Base-by-base conservation (phyloP, 768 basidiomycete genomes). In the Hygrocybe punicea region DNA sequence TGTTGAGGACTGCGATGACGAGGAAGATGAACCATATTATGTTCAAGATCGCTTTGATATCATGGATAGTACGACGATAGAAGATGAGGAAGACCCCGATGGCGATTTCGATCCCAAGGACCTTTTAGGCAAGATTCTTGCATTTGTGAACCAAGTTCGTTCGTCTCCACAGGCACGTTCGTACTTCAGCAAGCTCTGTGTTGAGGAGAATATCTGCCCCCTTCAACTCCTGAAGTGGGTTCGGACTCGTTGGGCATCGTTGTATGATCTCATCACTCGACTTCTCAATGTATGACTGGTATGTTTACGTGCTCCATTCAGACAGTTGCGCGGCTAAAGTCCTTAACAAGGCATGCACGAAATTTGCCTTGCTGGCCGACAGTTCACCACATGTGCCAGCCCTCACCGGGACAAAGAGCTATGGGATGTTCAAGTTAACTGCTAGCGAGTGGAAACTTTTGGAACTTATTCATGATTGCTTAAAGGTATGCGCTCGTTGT, bases 171-270 rank as follows among this genome's bases (percentile, higher is more conserved):
- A 69, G 51, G 66, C 69, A 47, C 62, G 58, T 25, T 61, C 61
- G 9, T 70, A 63, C 56, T 67, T 71, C 37, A 29, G 39, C 2
- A 59, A 46, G 4, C 53, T 50, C 10, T 67, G 66, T 46, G 40
- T 45, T 11, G 51, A 66, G 13, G 65, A 60, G 37, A 42, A 53
- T 19, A 51, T 71, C n/a, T 53, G 47, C 11, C 21, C 53, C 11
- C 59, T 69, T 35, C 55, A 68, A 47, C 67, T 72, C 17, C 58
- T 71, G 25, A 62, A 63, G 53, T 72, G 66, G 66, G 53, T 42
- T 29, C 29, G 29, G 29, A 29, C 29, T 29, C 8, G 29, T 29
- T 29, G 29, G 29, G 29, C 29, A 29, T 29, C 29, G 29, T 29
- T 29, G 29, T 29, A 29, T 29, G 29, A 29, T 29, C 29, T 29